Evolutionary conservation across 2,329 filamentous ascomycete genomes (phyloP), one percentile per base, ranked within the genome.

Genomic region (Neonectria ditissima): DNA sequence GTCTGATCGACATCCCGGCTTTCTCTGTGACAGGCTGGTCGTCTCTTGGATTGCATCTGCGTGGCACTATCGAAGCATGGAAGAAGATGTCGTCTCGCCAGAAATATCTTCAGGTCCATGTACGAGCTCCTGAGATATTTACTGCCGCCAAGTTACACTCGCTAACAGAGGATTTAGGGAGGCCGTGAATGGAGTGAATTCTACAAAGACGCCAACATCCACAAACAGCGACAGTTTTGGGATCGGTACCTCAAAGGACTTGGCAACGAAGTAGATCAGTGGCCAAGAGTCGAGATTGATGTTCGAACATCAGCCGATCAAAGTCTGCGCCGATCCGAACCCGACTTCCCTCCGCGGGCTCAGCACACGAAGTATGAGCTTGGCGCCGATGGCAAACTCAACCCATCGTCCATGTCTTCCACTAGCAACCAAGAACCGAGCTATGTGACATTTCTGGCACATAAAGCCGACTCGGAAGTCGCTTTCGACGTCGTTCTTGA

Each of bases 21-120:
- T 59, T 59, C 34, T 59, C 55, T 10, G 55, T 52, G n/a, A 59
- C 55, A 18, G 55, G 55, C 3, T 59, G 55, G 55, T 52, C 55
- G 26, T 44, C 34, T 8, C 55, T 59, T 34, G 47, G 47, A 5
- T 6, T 59, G 10, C 55, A 59, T 16, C 37, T 60, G 6, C 57
- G 57, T 13, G 50, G 57, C 7, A 60, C 57, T 11, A 60, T 60
- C 26, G 57, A 34, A 20, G 57, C 57, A 24, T 60, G 57, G 57
- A 45, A 48, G 4, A n/a, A 45, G 26, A 26, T 60, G 5, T 48
- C 50, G 18, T 54, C 57, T 2, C 5, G 24, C n/a, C 22, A 55
- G 11, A 60, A 60, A 24, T 60, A 54, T 18, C 51, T 60, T 9
- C 20, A 20, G 30, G 26, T 60, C 7, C 57, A 60, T 20, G 57